These are phyloP conservation scores for Paramecium pentaurelia DNA, from an alignment of 73 alveolate species.

Conservation along the genomic window DNA sequence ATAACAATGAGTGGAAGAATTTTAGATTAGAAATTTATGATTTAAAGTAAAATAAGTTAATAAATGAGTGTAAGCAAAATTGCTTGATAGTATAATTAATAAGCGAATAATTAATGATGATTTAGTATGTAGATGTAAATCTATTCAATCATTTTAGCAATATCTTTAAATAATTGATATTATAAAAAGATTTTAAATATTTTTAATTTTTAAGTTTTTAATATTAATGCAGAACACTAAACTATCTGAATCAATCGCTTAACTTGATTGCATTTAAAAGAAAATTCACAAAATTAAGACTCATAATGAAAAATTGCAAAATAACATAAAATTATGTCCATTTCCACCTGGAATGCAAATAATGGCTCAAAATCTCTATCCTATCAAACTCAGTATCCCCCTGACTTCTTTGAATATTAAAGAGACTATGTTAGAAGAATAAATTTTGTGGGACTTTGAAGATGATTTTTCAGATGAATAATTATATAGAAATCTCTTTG, in stretches of 20 bases:
- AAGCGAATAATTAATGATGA: neutral
- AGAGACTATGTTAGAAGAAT: neutral
- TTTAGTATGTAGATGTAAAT: neutral
- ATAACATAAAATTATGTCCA: slow-evolving; percentile 36
- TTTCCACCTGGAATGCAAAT: slow-evolving; percentile 11
- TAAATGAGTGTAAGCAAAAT: neutral
- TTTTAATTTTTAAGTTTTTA: neutral
- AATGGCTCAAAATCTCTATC: neutral
- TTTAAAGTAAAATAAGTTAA: neutral
- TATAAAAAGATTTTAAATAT: neutral
- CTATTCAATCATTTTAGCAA: slow-evolving; percentile 2
- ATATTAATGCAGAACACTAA: slow-evolving; percentile 12
- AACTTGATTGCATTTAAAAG: slow-evolving; percentile 38
- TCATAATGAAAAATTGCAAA: slow-evolving; percentile 2
- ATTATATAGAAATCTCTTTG: slow-evolving; percentile 15
- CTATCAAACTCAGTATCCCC: neutral
- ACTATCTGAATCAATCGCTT: neutral
- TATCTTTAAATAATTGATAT: slow-evolving; percentile 6
- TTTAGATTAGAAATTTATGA: neutral
- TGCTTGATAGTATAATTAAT: neutral
- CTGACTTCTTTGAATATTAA: neutral
- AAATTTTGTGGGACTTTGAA: slow-evolving; percentile 8
- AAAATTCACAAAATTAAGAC: slow-evolving; percentile 51
- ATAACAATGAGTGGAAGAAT: too few species aligned
- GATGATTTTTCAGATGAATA: slow-evolving; percentile 22